Evolutionary conservation across 768 basidiomycete species (phyloP).

Genomic region (Pulveroboletus ravenelii): DNA sequence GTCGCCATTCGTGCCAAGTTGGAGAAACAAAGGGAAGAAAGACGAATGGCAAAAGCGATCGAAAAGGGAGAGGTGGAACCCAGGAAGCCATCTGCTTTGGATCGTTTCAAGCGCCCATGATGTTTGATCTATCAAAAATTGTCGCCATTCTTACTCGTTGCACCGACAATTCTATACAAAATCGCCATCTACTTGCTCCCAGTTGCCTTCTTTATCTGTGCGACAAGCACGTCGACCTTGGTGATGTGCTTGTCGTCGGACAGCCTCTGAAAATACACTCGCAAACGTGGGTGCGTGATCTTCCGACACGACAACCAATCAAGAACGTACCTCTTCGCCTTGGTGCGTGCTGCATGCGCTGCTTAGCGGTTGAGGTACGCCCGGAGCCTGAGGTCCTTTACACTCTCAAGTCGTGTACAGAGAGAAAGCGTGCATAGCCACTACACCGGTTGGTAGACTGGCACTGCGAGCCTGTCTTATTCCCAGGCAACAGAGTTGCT

Average conservation of each 20-base stretch:
- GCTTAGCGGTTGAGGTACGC: conserved; percentile 39
- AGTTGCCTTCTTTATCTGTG: conserved; percentile 57
- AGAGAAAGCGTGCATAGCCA: too few species aligned
- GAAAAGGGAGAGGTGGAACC: conserved; percentile 31
- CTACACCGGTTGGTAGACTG: too few species aligned
- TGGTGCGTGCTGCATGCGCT: conserved; percentile 53
- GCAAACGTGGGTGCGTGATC: conserved; percentile 1
- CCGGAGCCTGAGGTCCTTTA: conserved; percentile 24
- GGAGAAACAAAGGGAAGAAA: conserved; percentile 52
- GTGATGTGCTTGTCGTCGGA: conserved; percentile 50
- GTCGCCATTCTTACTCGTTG: too few species aligned
- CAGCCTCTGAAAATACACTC: conserved; percentile 69
- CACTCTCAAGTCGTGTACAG: too few species aligned
- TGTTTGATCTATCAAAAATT: too few species aligned
- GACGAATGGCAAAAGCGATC: conserved; percentile 30
- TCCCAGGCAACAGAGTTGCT: too few species aligned
- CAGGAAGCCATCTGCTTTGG: conserved; percentile 32
- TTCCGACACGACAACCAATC: neutral
- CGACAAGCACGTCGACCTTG: conserved; percentile 65
- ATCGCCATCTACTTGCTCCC: conserved; percentile 18
- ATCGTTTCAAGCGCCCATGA: conserved; percentile 31
- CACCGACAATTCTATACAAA: neutral
- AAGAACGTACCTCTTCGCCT: conserved; percentile 49
- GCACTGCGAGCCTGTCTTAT: too few species aligned
- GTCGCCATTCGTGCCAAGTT: conserved; percentile 66